A percentile compares a stretch with the other conserved stretches of the same genome.
phyloP scores from a whole-genome alignment of 257 asterid genomes.

The Gentiana macrophylla region DNA sequence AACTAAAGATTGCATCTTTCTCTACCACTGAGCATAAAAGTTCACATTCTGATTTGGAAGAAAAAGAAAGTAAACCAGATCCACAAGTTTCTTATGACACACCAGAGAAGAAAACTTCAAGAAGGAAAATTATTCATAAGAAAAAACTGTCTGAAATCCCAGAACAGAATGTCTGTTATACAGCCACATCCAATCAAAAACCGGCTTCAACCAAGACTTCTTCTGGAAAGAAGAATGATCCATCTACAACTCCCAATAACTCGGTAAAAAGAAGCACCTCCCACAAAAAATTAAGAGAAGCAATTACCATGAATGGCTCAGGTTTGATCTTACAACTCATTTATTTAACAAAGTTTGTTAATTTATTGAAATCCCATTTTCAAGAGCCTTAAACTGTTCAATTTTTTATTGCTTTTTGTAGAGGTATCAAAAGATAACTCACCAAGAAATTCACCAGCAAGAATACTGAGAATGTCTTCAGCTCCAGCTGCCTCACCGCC shows the following conservation, averaged over 20 bases:
- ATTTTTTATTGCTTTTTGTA: constrained; percentile 8
- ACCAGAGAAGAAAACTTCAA: constrained; percentile 16
- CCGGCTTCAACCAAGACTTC: constrained; percentile 15
- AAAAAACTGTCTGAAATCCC: constrained; percentile 39
- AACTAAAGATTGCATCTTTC: background rate
- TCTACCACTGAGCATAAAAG: constrained; percentile 1
- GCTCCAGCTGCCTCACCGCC: constrained; percentile 32
- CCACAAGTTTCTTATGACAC: constrained; percentile 10
- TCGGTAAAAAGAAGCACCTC: constrained; percentile 21
- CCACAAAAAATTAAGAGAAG: constrained; percentile 23
- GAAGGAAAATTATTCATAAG: constrained; percentile 5
- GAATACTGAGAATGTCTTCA: constrained; percentile 13
- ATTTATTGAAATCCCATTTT: too few species aligned
- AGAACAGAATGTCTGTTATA: constrained; percentile 24
- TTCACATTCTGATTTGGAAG: constrained; percentile 4
- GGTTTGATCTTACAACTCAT: constrained; percentile 23
- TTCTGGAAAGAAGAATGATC: constrained; percentile 10
- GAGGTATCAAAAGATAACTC: constrained; percentile 23
- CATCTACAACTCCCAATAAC: constrained; percentile 18
- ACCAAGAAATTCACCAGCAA: constrained; percentile 34
- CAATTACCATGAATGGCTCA: constrained; percentile 21
- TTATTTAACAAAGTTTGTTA: background rate
- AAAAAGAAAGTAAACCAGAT: constrained; percentile 19
- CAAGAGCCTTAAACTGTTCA: too few species aligned
- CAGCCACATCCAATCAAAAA: constrained; percentile 13